Base-by-base conservation (phyloP, 768 basidiomycete genomes). In the Pseudohyphozyma bogoriensis region DNA sequence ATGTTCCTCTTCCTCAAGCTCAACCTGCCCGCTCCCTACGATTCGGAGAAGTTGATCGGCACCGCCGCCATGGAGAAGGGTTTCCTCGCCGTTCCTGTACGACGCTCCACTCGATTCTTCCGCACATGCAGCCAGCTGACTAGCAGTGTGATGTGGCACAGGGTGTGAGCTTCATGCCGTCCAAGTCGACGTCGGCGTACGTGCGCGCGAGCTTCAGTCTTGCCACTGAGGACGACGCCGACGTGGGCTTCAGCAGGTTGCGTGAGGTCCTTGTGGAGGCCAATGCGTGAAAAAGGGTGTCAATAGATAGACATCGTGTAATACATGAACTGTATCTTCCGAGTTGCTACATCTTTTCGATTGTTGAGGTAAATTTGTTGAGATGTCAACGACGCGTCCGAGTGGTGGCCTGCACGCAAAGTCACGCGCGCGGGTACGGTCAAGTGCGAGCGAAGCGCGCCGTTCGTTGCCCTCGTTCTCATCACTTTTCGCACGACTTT, bases 41-140 rank as follows among this genome's bases (percentile, higher is more conserved):
- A 95, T 72, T 87, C 88, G 7, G 81, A 81, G 68, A 75, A 77
- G 18, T 67, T 92, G 52, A 87, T 93, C 68, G 78, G 79, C 57
- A 84, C 80, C 10, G 83, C 82, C 56, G 89, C 89, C 13, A 79
- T 87, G 57, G 82, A 83, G 65, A 80, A 81, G 28, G 90, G 89
- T 24, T 86, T 95, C 11, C 81, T 95, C n/a, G 89, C 87, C 22
- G 79, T 95, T 15, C 91, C 91, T 1, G 91, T 91, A 36, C n/a
- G n/a, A 44, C n/a, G n/a, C n/a, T n/a, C n/a, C n/a, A n/a, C n/a
- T 44, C 42, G 16, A n/a, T 44, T 44, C 42, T n/a, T 16, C 16
- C n/a, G 42, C 16, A 44, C 16, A n/a, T 16, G n/a, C 16, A 16
- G 42, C 42, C n/a, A 16, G 42, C 42, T 44, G 42, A 44, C 26